phyloP scores from a whole-genome alignment of 2,329 filamentous ascomycete genomes.

The Aspergillus sp. region DNA sequence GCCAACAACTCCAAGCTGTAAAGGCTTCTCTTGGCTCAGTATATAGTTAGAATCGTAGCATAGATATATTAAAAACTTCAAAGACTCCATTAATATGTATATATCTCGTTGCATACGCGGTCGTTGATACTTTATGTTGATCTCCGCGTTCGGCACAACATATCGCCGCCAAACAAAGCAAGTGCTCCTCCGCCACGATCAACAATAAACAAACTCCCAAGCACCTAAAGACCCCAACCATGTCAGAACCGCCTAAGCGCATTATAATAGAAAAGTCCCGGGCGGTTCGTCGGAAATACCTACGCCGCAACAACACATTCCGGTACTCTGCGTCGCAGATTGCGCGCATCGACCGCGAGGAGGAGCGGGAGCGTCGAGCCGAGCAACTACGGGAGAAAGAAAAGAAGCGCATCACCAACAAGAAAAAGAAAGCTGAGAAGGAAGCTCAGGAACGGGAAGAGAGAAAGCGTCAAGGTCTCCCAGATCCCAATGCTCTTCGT shows the following conservation, averaged over 20 bases:
- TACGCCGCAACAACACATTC: constrained; percentile 31
- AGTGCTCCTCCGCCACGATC: not conserved
- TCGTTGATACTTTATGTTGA: not conserved
- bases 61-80: not conserved
- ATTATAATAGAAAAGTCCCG: constrained; percentile 32
- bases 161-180: constrained; percentile 18
- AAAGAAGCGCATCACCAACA: constrained; percentile 25
- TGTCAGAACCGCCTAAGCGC: constrained; percentile 24
- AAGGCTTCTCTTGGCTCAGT: not conserved
- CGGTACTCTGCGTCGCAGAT: constrained; percentile 29
- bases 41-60: not conserved
- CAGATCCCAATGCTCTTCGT: constrained; percentile 23
- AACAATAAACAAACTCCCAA: not conserved
- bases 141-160: constrained; percentile 19
- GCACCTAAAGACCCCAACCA: constrained; percentile 9
- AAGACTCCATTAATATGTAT: not conserved
- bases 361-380: constrained; percentile 33
- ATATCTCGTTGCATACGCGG: constrained; percentile 11
- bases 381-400: constrained; percentile 31
- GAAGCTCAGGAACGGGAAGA: constrained; percentile 28
- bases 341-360: constrained; percentile 34
- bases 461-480: constrained; percentile 22
- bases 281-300: constrained; percentile 31
- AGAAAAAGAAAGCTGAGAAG: constrained; percentile 29
- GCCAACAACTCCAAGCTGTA: constrained; percentile 21